Evolutionary conservation across 148 eudicot genomes (phyloP).

Genomic region (Rhododendron mucronatum): DNA sequence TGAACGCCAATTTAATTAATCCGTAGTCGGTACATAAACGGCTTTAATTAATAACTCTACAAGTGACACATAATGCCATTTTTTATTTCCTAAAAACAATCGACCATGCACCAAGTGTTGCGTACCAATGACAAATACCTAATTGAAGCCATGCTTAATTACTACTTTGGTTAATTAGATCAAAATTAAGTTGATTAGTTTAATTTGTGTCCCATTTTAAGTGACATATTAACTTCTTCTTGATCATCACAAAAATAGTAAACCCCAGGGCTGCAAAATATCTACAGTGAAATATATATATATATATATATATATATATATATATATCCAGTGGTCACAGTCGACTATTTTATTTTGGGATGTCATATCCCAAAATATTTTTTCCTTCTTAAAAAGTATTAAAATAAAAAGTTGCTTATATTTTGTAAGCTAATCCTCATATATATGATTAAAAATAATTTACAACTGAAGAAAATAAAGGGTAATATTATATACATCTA

Average conservation of each 20-base stretch:
- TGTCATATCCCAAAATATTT: not conserved
- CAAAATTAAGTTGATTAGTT: not conserved
- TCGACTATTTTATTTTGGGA: not conserved
- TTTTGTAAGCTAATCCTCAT: not conserved
- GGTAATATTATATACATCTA: not conserved
- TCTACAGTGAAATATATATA: not conserved
- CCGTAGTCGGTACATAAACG: not conserved
- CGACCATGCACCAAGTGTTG: not conserved
- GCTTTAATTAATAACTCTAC: not conserved
- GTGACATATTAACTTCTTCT: not conserved
- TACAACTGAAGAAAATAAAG: not conserved
- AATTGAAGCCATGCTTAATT: not conserved
- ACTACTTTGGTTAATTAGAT: not conserved
- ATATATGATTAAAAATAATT: not conserved
- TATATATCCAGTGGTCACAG: too few species aligned
- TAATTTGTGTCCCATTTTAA: not conserved
- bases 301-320: too few species aligned
- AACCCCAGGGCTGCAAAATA: not conserved
- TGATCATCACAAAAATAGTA: not conserved
- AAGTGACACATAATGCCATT: not conserved
- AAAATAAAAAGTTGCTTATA: not conserved
- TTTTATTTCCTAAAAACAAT: not conserved
- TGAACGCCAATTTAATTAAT: not conserved
- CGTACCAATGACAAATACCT: not conserved
- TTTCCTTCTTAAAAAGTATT: not conserved